A percentile compares a stretch with the other conserved stretches of the same genome.
These are phyloP conservation scores for Botrytis aclada DNA, from an alignment of 2,329 filamentous ascomycete species.

Conservation along the genomic window DNA sequence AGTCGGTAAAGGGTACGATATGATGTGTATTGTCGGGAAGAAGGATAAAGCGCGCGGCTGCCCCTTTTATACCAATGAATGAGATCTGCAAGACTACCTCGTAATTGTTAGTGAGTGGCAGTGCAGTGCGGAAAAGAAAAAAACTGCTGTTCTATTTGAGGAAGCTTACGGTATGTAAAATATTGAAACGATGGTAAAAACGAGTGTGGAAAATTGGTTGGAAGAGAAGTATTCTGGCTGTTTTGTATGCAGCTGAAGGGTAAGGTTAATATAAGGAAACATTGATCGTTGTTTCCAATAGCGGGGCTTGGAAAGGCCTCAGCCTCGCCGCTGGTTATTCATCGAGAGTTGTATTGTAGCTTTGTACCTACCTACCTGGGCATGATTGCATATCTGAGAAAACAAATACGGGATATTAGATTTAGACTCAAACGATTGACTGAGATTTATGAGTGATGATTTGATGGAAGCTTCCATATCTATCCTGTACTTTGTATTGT, in stretches of 20 bases:
- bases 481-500: not conserved
- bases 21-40: not conserved
- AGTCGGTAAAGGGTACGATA: not conserved
- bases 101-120: slow-evolving; percentile 1
- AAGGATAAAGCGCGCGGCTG: not conserved
- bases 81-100: slow-evolving; percentile 1
- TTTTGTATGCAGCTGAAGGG: slow-evolving; percentile 1
- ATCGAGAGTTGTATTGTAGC: not conserved
- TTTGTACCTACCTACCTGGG: not conserved
- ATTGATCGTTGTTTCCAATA: not conserved
- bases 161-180: not conserved
- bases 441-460: not conserved
- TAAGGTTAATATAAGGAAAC: not conserved
- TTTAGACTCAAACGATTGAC: not conserved
- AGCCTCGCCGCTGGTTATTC: not conserved
- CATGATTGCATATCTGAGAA: not conserved
- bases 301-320: not conserved
- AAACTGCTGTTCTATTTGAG: not conserved
- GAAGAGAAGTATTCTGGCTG: slow-evolving; percentile 1
- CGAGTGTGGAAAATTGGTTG: slow-evolving; percentile 2
- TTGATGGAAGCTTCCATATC: not conserved
- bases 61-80: slow-evolving; percentile 7
- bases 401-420: not conserved
- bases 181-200: not conserved
- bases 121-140: not conserved